Conservation (phyloP, 2,329 filamentous ascomycete species). For the Alternaria sp. region DNA sequence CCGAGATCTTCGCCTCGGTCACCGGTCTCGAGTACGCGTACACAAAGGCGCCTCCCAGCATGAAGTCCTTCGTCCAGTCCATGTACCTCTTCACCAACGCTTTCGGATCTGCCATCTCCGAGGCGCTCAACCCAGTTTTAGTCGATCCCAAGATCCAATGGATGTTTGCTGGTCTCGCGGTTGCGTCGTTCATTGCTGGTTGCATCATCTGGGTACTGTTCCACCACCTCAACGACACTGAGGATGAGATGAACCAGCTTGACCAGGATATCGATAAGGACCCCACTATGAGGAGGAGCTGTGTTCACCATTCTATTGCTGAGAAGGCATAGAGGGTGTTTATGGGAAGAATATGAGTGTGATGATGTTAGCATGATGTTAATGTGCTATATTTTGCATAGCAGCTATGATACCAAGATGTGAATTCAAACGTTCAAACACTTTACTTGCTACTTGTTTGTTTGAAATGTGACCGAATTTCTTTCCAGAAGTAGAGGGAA, state of each 20-base stretch:
- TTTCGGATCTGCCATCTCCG: slow-evolving; percentile 67
- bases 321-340: slow-evolving; percentile 22
- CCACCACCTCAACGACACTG: slow-evolving; percentile 49
- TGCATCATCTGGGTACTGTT: slow-evolving; percentile 50
- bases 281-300: slow-evolving; percentile 37
- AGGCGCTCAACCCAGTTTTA: slow-evolving; percentile 68
- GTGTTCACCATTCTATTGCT: slow-evolving; percentile 26
- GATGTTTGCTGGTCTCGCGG: slow-evolving; percentile 60
- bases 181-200: slow-evolving; percentile 44
- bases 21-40: slow-evolving; percentile 60
- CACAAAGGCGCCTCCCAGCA: slow-evolving; percentile 58
- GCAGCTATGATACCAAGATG: slow-evolving; percentile 19
- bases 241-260: slow-evolving; percentile 51
- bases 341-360: not conserved
- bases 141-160: slow-evolving; percentile 72
- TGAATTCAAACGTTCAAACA: slow-evolving; percentile 11
- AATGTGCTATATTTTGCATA: slow-evolving; percentile 9
- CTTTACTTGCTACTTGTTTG: not conserved
- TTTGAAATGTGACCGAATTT: not conserved
- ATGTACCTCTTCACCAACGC: slow-evolving; percentile 69
- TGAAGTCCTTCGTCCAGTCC: slow-evolving; percentile 61
- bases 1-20: slow-evolving; percentile 59
- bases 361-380: slow-evolving; percentile 14
- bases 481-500: not conserved
- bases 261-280: slow-evolving; percentile 48